Evolutionary conservation across 1,139 yeast species (phyloP).

Genomic region (Geotrichum cucujoidarum): DNA sequence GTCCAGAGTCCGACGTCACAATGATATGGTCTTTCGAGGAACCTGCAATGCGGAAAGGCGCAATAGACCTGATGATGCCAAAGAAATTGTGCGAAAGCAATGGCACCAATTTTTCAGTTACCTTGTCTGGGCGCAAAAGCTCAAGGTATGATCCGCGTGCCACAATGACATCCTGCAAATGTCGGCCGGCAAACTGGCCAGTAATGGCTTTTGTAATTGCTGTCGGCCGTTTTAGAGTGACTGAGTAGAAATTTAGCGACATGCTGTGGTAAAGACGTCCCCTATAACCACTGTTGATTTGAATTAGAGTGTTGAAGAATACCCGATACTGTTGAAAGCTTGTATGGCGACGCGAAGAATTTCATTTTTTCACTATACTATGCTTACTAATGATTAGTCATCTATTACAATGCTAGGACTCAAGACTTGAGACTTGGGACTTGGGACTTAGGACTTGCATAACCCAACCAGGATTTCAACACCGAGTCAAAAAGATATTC

Average conservation of each 20-base stretch:
- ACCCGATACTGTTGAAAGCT: not conserved
- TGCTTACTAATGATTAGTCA: too few species aligned
- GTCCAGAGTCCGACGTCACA: slow-evolving; percentile 81
- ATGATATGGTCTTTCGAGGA: slow-evolving; percentile 53
- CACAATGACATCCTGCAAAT: slow-evolving; percentile 60
- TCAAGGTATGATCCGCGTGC: slow-evolving; percentile 53
- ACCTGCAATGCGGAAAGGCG: slow-evolving; percentile 50
- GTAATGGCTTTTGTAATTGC: slow-evolving; percentile 50
- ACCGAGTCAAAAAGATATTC: too few species aligned
- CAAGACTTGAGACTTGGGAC: too few species aligned
- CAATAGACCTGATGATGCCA: slow-evolving; percentile 55
- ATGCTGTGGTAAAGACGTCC: slow-evolving; percentile 15
- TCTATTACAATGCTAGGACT: too few species aligned
- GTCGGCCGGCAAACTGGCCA: slow-evolving; percentile 64
- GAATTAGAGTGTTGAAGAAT: not conserved
- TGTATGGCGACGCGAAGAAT: not conserved
- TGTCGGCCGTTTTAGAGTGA: slow-evolving; percentile 58
- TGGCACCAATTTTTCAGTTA: slow-evolving; percentile 51
- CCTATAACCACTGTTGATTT: slow-evolving; percentile 1
- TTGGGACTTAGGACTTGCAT: too few species aligned
- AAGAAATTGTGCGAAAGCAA: slow-evolving; percentile 48
- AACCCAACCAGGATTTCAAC: too few species aligned
- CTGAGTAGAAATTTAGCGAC: slow-evolving; percentile 54
- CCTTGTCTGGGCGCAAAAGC: slow-evolving; percentile 48
- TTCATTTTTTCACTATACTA: too few species aligned